Evolutionary conservation across 306 rosid species (phyloP), one percentile per base, ranked within the genome.

Genomic region (Macrotyloma uniflorum): DNA sequence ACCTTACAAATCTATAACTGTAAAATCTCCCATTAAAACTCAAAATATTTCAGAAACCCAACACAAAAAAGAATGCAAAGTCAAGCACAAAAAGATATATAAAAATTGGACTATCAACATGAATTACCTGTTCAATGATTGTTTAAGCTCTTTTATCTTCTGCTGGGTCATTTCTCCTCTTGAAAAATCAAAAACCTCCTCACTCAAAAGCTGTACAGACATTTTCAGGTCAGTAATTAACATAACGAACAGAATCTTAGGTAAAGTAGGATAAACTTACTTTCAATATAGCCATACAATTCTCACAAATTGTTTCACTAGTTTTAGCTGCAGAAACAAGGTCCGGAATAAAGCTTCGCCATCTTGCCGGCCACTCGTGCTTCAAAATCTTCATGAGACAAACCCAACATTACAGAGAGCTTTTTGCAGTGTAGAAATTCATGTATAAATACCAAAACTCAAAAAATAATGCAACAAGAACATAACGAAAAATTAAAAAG

Each of bases 301-400:
- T 93, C 90, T 93, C 98, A 68, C 98, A 93, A 69, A 93, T 87
- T 8, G 98, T 93, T 93, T 93, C 98, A 72, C 97, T 93, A 64
- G 98, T 86, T 85, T 91, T 93, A 74, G 98, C 96, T 20, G 96
- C 96, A 38, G 92, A 78, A 62, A 93, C 98, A 18, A 93, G 97
- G 82, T 96, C 99, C n/a, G 98, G 99, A 80, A 96, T 87, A 82
- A 96, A 86, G 87, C 96, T 91, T 81, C 58, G 87, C 99, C 99
- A 96, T 84, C 90, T 91, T 5, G 87, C 89, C 2, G 99, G 99
- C 99, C 99, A 96, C 77, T 96, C 99, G 68, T 96, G 99, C 96
- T 96, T 96, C 87, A 96, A 86, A 77, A 96, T 91, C 99, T 96
- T 88, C 59, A 81, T 67, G 18, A 67, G 83, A 71, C 43, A 36